Percentiles rank a stretch among this genome's conserved stretches.
These are phyloP conservation scores for Linanthus parryae DNA, from an alignment of 148 eudicot species.

Conservation along the genomic window DNA sequence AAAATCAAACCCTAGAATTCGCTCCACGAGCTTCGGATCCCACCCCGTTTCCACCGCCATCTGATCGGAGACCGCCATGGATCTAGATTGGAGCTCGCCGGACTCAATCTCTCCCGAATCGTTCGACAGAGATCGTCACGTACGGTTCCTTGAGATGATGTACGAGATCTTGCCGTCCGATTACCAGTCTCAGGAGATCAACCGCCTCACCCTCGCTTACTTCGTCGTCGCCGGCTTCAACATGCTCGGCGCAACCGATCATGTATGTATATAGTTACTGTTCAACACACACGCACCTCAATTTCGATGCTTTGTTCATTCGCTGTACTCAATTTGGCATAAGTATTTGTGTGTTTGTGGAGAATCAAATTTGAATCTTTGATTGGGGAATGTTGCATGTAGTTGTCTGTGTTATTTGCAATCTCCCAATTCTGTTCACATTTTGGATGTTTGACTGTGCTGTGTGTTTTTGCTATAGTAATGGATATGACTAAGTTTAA, in stretches of 20 bases:
- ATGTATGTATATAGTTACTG: conserved; percentile 23
- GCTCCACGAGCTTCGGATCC: too few species aligned
- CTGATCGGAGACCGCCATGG: too few species aligned
- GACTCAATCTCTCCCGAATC: too few species aligned
- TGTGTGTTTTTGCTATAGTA: too few species aligned
- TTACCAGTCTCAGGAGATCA: conserved; percentile 75
- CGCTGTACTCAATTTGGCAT: neutral
- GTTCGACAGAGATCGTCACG: conserved; percentile 59
- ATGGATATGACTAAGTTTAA: too few species aligned
- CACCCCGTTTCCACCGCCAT: too few species aligned
- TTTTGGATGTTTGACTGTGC: too few species aligned
- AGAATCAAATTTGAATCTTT: neutral
- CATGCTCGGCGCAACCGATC: conserved; percentile 50
- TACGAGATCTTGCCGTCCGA: conserved; percentile 48
- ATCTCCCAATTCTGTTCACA: too few species aligned
- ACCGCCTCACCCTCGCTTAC: conserved; percentile 87
- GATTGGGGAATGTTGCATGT: neutral
- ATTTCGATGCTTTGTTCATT: neutral
- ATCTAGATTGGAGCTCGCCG: too few species aligned
- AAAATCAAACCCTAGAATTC: too few species aligned
- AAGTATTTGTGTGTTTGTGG: too few species aligned
- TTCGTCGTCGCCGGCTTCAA: conserved; percentile 72
- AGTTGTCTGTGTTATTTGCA: neutral
- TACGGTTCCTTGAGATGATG: conserved; percentile 61
- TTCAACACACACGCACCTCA: neutral